These are phyloP conservation scores for Oxytropis ochrocephala DNA, from an alignment of 306 rosid species.

Conservation along the genomic window DNA sequence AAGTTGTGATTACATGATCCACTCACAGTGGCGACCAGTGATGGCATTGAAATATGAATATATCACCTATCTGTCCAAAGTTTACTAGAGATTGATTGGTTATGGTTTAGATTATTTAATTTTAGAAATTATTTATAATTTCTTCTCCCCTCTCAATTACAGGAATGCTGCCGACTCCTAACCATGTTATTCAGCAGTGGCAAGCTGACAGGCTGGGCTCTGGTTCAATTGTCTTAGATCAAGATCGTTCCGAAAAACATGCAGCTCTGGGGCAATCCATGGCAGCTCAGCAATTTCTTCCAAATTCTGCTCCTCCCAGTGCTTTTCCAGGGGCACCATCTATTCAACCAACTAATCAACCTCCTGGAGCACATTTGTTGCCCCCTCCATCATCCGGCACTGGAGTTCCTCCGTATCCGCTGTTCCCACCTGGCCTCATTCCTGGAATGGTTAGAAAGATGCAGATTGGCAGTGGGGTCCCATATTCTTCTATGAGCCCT, in stretches of 20 bases:
- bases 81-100: background rate
- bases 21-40: background rate
- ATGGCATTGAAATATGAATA: background rate
- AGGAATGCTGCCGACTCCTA: constrained; percentile 57
- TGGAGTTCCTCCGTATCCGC: constrained; percentile 73
- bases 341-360: constrained; percentile 60
- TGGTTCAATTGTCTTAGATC: constrained; percentile 45
- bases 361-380: constrained; percentile 45
- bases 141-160: constrained; percentile 18
- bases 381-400: constrained; percentile 44
- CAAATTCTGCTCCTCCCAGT: constrained; percentile 48
- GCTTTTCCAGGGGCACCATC: constrained; percentile 68
- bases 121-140: background rate
- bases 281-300: constrained; percentile 59
- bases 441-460: constrained; percentile 98
- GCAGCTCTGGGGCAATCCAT: constrained; percentile 46
- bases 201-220: constrained; percentile 61
- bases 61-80: background rate
- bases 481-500: constrained; percentile 90
- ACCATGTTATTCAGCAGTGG: constrained; percentile 54
- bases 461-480: constrained; percentile 98
- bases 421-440: constrained; percentile 96
- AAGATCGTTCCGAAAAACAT: constrained; percentile 68
- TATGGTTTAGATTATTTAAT: constrained; percentile 5
- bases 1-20: background rate